Evolutionary conservation across 2,329 filamentous ascomycete genomes (phyloP).

Genomic region (Rhexocercosporidium sp.): DNA sequence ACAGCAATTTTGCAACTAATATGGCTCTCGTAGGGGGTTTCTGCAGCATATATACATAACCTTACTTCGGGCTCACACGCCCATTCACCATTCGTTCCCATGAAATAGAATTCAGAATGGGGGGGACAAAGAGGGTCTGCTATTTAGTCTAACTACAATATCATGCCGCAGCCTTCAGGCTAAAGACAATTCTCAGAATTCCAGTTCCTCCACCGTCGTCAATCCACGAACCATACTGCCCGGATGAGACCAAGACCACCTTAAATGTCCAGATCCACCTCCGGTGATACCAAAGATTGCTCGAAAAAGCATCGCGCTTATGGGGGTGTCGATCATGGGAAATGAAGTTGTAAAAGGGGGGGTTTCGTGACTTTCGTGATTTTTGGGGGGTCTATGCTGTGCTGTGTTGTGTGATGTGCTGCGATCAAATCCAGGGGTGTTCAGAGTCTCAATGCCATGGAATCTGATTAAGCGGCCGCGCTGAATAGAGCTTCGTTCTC

Average conservation of each 20-base stretch:
- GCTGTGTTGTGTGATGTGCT: constrained; percentile 29
- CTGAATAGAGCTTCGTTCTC: constrained; percentile 90
- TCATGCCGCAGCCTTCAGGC: constrained; percentile 35
- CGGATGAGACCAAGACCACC: constrained; percentile 31
- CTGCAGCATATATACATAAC: neutral
- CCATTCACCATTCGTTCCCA: neutral
- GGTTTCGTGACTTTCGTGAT: constrained; percentile 38
- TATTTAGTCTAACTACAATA: constrained; percentile 45
- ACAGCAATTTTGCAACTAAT: too few species aligned
- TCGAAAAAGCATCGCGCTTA: constrained; percentile 34
- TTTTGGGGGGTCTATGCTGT: constrained; percentile 30
- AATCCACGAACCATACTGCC: constrained; percentile 34
- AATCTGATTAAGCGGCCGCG: constrained; percentile 46
- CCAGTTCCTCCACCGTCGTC: constrained; percentile 37
- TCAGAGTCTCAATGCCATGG: constrained; percentile 18
- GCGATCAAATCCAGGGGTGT: constrained; percentile 29
- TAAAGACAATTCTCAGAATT: constrained; percentile 32
- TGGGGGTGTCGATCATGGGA: constrained; percentile 27
- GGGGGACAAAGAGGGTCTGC: constrained; percentile 40
- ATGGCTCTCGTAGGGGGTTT: too few species aligned
- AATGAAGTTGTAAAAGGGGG: constrained; percentile 29
- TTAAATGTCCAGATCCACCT: constrained; percentile 29
- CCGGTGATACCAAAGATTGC: constrained; percentile 31
- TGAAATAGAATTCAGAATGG: too few species aligned
- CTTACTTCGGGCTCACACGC: neutral